Evolutionary conservation across 2,329 filamentous ascomycete species (phyloP).

Genomic region (Aspergillus niger): DNA sequence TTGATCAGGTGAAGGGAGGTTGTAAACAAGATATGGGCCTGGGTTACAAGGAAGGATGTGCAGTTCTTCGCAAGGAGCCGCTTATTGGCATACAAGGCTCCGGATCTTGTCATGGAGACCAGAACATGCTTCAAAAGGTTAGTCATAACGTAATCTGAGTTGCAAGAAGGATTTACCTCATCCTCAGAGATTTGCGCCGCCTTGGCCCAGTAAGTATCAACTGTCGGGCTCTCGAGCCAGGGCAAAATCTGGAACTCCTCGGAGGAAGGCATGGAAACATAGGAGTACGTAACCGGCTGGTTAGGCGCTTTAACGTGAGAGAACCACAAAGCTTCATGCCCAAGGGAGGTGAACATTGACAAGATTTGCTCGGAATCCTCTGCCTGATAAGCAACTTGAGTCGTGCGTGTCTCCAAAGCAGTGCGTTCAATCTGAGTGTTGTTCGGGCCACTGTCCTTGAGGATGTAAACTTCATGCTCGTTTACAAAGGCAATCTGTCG

Average conservation of each 20-base stretch:
- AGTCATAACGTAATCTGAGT: conserved; percentile 5
- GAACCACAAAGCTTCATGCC: conserved; percentile 41
- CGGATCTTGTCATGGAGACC: conserved; percentile 72
- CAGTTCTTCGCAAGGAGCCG: conserved; percentile 78
- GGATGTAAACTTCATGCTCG: conserved; percentile 46
- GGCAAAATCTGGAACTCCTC: conserved; percentile 22
- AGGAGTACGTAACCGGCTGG: conserved; percentile 35
- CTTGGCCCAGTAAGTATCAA: conserved; percentile 43
- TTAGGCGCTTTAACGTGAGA: conserved; percentile 31
- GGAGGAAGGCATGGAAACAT: conserved; percentile 22
- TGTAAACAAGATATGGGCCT: conserved; percentile 83
- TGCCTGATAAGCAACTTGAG: conserved; percentile 33
- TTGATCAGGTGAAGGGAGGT: conserved; percentile 92
- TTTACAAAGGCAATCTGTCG: conserved; percentile 52
- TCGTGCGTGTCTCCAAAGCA: conserved; percentile 36
- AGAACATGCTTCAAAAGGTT: conserved; percentile 45
- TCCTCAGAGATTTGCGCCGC: conserved; percentile 41
- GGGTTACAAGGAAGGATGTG: conserved; percentile 83
- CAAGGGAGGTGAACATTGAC: conserved; percentile 41
- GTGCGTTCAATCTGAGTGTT: conserved; percentile 36
- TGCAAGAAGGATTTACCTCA: conserved; percentile 33
- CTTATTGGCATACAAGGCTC: conserved; percentile 76
- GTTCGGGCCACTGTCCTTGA: conserved; percentile 39
- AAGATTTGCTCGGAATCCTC: conserved; percentile 37
- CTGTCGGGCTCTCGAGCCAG: conserved; percentile 37